A percentile compares a stretch with the other conserved stretches of the same genome.
Conservation (phyloP, 768 basidiomycete genomes). For the Dendrothele bispora region DNA sequence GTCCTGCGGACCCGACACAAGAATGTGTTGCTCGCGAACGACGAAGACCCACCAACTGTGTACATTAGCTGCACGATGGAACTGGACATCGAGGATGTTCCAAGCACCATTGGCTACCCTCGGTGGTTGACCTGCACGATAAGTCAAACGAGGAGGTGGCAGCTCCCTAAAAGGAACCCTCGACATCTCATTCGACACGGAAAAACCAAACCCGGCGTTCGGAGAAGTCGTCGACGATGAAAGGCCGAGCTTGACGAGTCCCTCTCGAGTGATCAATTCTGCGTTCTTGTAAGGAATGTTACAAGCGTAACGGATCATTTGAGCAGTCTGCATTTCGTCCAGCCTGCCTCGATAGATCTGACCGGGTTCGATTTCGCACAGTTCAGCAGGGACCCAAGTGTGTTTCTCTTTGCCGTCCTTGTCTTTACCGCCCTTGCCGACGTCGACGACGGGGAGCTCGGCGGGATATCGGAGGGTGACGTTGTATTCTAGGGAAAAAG, state of each 20-base stretch:
- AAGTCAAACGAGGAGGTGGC: slow-evolving; percentile 54
- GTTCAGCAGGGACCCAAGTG: slow-evolving; percentile 61
- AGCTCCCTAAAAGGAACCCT: slow-evolving; percentile 68
- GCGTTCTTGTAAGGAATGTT: slow-evolving; percentile 63
- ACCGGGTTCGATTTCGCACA: slow-evolving; percentile 64
- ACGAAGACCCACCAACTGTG: slow-evolving; percentile 66
- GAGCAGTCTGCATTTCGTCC: slow-evolving; percentile 55
- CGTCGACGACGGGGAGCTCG: slow-evolving; percentile 54
- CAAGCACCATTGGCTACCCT: slow-evolving; percentile 63
- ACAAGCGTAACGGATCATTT: slow-evolving; percentile 74
- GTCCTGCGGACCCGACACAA: slow-evolving; percentile 44
- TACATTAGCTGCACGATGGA: slow-evolving; percentile 49
- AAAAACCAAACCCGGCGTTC: slow-evolving; percentile 56
- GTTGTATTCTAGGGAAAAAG: slow-evolving; percentile 49
- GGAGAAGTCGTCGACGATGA: slow-evolving; percentile 34
- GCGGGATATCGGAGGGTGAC: slow-evolving; percentile 43
- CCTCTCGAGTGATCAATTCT: slow-evolving; percentile 53
- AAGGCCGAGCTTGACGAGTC: slow-evolving; percentile 56
- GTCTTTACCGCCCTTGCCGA: slow-evolving; percentile 28
- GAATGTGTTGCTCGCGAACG: slow-evolving; percentile 47
- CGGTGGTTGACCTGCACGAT: slow-evolving; percentile 45
- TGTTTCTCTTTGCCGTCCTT: slow-evolving; percentile 8
- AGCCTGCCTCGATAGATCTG: slow-evolving; percentile 63
- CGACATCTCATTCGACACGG: slow-evolving; percentile 57
- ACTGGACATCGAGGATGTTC: slow-evolving; percentile 76